Evolutionary conservation across 176 grass and related monocot species (phyloP).

Genomic region (Lolium perenne): DNA sequence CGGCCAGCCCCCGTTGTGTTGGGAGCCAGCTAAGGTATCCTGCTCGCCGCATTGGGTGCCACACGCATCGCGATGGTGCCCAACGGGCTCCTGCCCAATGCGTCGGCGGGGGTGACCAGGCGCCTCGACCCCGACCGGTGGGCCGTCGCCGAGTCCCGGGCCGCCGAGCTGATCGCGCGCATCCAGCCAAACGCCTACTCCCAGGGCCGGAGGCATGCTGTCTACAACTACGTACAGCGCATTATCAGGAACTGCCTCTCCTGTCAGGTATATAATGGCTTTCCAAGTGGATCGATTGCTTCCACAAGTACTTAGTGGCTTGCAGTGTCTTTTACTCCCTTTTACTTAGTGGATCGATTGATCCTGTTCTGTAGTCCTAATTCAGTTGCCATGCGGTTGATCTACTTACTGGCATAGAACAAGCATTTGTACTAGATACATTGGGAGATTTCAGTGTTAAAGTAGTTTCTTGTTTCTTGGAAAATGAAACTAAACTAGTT

Average conservation of each 20-base stretch:
- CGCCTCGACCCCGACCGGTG: slow-evolving; percentile 66
- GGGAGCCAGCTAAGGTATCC: slow-evolving; percentile 22
- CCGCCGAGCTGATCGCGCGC: slow-evolving; percentile 72
- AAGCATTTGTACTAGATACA: slow-evolving; percentile 22
- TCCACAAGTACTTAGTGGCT: not conserved
- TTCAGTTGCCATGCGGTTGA: not conserved
- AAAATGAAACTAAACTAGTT: slow-evolving; percentile 36
- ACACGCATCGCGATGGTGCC: slow-evolving; percentile 50
- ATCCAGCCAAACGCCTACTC: slow-evolving; percentile 85
- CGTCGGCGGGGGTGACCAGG: slow-evolving; percentile 52
- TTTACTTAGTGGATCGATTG: too few relatives aligned
- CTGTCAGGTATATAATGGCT: slow-evolving; percentile 59
- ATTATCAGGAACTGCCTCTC: slow-evolving; percentile 76
- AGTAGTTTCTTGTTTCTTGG: slow-evolving; percentile 33
- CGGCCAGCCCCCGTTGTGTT: slow-evolving; percentile 14
- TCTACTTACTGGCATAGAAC: slow-evolving; percentile 3
- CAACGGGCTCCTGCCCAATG: slow-evolving; percentile 78
- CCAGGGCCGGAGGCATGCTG: slow-evolving; percentile 67
- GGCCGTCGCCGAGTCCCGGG: slow-evolving; percentile 63
- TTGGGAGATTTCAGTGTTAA: slow-evolving; percentile 6
- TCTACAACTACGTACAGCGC: slow-evolving; percentile 66
- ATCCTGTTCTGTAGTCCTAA: not conserved
- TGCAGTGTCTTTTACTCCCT: too few relatives aligned
- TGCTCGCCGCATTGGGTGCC: slow-evolving; percentile 27
- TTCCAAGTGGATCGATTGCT: slow-evolving; percentile 1